Percentiles rank a stretch among this genome's conserved stretches.
phyloP scores from a whole-genome alignment of 2,329 filamentous ascomycete species.

The Beauveria sp. region DNA sequence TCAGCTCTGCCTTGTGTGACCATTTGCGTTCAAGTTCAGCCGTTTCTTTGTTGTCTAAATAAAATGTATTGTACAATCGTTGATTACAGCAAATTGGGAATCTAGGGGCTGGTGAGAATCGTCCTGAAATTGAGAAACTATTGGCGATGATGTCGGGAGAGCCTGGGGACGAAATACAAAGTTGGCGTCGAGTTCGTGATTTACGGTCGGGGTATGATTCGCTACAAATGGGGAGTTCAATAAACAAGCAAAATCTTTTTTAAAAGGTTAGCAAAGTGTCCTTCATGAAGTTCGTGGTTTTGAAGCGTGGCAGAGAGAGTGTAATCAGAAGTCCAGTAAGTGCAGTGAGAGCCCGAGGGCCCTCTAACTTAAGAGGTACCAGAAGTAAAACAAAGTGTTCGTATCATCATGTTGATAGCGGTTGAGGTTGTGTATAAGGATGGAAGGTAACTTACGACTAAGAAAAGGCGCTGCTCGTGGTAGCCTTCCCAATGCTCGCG shows the following conservation, averaged over 20 bases:
- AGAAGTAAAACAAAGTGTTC: constrained; percentile 62
- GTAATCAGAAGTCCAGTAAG: constrained; percentile 76
- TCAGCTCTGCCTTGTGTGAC: not conserved
- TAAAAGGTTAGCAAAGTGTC: not conserved
- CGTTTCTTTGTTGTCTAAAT: constrained; percentile 5
- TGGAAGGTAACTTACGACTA: constrained; percentile 6
- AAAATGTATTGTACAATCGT: constrained; percentile 10
- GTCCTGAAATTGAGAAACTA: not conserved
- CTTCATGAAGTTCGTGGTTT: not conserved
- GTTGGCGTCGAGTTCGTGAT: not conserved
- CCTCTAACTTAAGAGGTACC: constrained; percentile 96
- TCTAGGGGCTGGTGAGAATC: not conserved
- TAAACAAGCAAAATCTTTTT: not conserved
- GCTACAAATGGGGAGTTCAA: not conserved
- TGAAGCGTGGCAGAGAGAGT: not conserved
- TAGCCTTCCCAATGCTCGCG: not conserved
- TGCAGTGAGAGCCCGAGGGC: constrained; percentile 59
- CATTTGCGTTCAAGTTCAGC: not conserved
- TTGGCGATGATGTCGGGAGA: not conserved
- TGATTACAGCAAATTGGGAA: constrained; percentile 1
- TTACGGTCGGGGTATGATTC: not conserved
- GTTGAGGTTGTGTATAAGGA: not conserved
- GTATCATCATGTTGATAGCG: constrained; percentile 60
- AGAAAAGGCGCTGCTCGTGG: not conserved
- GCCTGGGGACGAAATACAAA: not conserved